A percentile compares a stretch with the other conserved stretches of the same genome.
Conservation (phyloP, 768 basidiomycete genomes). For the button mushroom (Agaricus bisporus) region DNA sequence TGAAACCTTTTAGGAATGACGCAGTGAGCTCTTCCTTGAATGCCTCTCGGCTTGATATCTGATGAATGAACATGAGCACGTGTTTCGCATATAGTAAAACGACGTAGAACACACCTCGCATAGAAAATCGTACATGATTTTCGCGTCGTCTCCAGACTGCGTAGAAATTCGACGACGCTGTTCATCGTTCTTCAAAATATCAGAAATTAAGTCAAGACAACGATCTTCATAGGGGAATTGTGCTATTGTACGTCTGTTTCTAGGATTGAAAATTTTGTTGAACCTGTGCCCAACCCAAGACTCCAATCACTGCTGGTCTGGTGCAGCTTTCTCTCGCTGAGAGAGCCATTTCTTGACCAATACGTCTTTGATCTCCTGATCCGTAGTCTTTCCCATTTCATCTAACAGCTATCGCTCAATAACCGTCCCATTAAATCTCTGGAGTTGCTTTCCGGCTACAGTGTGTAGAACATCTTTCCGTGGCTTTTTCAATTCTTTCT, state of each 20-base stretch:
- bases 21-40: no score
- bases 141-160: background rate
- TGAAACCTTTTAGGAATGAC: no score
- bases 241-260: background rate
- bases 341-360: background rate
- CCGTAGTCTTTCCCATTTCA: slow-evolving; percentile 1
- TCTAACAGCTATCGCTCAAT: background rate
- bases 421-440: background rate
- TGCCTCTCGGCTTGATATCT: background rate
- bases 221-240: background rate
- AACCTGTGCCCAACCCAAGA: background rate
- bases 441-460: slow-evolving; percentile 44
- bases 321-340: background rate
- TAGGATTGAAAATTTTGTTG: background rate
- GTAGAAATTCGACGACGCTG: background rate
- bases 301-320: background rate
- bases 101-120: background rate
- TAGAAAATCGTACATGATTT: background rate
- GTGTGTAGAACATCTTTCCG: slow-evolving; percentile 45
- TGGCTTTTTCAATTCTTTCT: slow-evolving; percentile 42
- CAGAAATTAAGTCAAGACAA: background rate
- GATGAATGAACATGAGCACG: background rate
- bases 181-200: background rate
- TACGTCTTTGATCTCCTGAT: background rate
- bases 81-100: background rate